These are phyloP conservation scores for Saxophila tyrrhenica DNA, from an alignment of 495 filamentous ascomycete genomes.

Conservation along the genomic window DNA sequence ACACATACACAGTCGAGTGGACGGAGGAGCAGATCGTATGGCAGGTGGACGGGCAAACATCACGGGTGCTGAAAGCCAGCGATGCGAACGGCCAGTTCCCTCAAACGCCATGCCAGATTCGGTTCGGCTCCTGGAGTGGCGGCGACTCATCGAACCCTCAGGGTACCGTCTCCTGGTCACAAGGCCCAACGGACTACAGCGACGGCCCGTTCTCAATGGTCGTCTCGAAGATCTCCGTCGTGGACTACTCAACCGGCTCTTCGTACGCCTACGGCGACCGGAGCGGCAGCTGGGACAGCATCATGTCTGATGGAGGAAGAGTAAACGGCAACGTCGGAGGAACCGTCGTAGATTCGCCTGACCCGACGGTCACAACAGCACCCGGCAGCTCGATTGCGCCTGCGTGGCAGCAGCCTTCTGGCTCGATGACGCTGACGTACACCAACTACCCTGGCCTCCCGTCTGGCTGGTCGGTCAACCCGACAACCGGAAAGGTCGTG, in stretches of 20 bases:
- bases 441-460: slow-evolving; percentile 46
- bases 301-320: slow-evolving; percentile 61
- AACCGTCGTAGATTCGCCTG: slow-evolving; percentile 31
- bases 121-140: slow-evolving; percentile 78
- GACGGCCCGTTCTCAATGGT: slow-evolving; percentile 76
- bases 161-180: slow-evolving; percentile 83
- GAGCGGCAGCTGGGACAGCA: slow-evolving; percentile 67
- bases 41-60: slow-evolving; percentile 60
- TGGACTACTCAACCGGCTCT: slow-evolving; percentile 83
- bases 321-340: slow-evolving; percentile 39
- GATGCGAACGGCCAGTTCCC: slow-evolving; percentile 64
- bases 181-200: slow-evolving; percentile 67
- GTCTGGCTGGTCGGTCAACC: slow-evolving; percentile 58
- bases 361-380: slow-evolving; percentile 45
- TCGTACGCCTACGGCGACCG: slow-evolving; percentile 69
- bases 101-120: slow-evolving; percentile 81
- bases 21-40: slow-evolving; percentile 63
- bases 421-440: slow-evolving; percentile 33
- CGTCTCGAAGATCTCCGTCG: slow-evolving; percentile 61
- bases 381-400: slow-evolving; percentile 46
- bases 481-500: slow-evolving; percentile 55
- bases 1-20: slow-evolving; percentile 92
- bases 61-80: slow-evolving; percentile 55
- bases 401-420: slow-evolving; percentile 53
- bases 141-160: slow-evolving; percentile 61